Percentiles rank a stretch among this genome's conserved stretches.
Conservation (phyloP, 2,329 filamentous ascomycete genomes). For the Trichoderma sp. region DNA sequence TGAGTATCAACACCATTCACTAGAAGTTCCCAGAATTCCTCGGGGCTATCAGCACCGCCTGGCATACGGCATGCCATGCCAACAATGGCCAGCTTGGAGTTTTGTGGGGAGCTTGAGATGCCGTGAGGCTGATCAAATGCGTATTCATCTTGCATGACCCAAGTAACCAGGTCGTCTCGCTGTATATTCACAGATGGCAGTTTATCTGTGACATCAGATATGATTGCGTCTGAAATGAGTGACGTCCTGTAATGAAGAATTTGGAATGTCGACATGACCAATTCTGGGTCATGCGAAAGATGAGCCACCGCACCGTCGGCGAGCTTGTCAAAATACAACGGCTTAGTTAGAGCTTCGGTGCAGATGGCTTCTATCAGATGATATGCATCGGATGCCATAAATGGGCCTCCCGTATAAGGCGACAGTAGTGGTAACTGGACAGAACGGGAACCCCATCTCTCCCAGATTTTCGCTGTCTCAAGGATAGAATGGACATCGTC, state of each 20-base stretch:
- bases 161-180: neutral
- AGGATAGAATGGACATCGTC: neutral
- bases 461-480: neutral
- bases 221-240: neutral
- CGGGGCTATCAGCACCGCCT: conserved; percentile 44
- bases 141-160: neutral
- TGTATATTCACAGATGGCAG: neutral
- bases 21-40: conserved; percentile 65
- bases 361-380: neutral
- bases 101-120: neutral
- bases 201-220: neutral
- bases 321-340: neutral
- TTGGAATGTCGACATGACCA: neutral
- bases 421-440: neutral
- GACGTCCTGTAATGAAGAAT: neutral
- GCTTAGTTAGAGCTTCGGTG: neutral
- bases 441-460: neutral
- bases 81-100: conserved; percentile 75
- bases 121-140: neutral
- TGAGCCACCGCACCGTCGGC: neutral
- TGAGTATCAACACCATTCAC: conserved; percentile 68
- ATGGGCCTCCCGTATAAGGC: neutral
- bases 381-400: neutral
- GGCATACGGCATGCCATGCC: conserved; percentile 56
- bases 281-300: neutral